A percentile compares a stretch with the other conserved stretches of the same genome.
Evolutionary conservation across 176 grass and related monocot genomes (phyloP).

Genomic region (Bonia amplexicaulis): DNA sequence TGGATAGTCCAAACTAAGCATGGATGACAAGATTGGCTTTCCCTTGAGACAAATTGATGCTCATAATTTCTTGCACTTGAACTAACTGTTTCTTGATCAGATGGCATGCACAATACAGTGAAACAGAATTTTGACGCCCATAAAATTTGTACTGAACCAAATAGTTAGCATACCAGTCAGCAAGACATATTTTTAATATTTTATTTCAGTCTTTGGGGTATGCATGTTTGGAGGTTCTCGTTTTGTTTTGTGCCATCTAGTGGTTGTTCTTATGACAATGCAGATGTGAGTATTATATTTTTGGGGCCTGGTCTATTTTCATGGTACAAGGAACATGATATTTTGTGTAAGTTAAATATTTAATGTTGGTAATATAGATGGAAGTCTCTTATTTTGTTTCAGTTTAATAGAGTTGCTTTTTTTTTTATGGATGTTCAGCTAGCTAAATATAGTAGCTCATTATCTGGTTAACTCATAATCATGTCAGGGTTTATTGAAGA

Average conservation of each 20-base stretch:
- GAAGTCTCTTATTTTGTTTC: background rate
- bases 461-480: background rate
- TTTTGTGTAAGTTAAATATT: conserved; percentile 2
- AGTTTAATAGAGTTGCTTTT: background rate
- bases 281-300: background rate
- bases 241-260: conserved; percentile 1
- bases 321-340: background rate
- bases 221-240: background rate
- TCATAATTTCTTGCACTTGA: background rate
- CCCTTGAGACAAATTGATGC: background rate
- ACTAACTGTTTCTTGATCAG: background rate
- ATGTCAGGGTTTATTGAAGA: background rate
- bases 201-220: background rate
- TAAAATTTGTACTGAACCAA: conserved; percentile 4
- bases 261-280: background rate
- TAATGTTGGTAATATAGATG: background rate
- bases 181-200: background rate
- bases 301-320: background rate
- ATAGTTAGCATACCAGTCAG: background rate
- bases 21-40: background rate
- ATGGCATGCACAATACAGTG: background rate
- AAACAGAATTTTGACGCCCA: background rate
- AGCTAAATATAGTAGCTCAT: background rate
- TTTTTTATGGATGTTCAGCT: background rate
- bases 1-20: background rate